phyloP scores from a whole-genome alignment of 2,329 filamentous ascomycete genomes.

The Delphinella strobiligena region DNA sequence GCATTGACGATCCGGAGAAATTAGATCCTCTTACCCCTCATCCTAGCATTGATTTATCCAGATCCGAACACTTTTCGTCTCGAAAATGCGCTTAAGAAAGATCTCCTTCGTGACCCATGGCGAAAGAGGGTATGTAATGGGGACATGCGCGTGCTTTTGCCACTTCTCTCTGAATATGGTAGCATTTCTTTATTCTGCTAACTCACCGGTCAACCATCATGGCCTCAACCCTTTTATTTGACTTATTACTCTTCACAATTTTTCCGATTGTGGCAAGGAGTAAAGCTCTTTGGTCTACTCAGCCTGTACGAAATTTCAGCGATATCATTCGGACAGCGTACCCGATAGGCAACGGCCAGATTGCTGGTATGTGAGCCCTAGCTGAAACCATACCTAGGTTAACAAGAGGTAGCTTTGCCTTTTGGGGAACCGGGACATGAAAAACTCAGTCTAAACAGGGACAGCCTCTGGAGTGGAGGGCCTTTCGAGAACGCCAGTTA shows the following conservation, averaged over 20 bases:
- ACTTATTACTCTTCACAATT: neutral
- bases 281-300: conserved; percentile 6
- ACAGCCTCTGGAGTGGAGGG: conserved; percentile 40
- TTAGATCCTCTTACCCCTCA: conserved; percentile 5
- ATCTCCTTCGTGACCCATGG: neutral
- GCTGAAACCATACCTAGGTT: neutral
- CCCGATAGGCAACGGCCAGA: conserved; percentile 37
- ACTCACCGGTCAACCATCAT: neutral
- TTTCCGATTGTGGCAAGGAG: neutral
- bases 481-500: conserved; percentile 36
- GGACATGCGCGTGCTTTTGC: neutral
- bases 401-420: conserved; percentile 24
- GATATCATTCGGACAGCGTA: conserved; percentile 18
- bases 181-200: neutral
- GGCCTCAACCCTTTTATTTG: neutral
- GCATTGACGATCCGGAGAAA: conserved; percentile 10
- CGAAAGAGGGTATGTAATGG: neutral
- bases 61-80: neutral
- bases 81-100: no score
- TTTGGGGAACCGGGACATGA: conserved; percentile 33
- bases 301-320: conserved; percentile 6
- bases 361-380: conserved; percentile 25
- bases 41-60: neutral
- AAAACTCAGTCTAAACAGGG: conserved; percentile 34
- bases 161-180: neutral